Evolutionary conservation across 2,329 filamentous ascomycete species (phyloP), one percentile per base, ranked within the genome.

Genomic region (Colletotrichum simmondsii): DNA sequence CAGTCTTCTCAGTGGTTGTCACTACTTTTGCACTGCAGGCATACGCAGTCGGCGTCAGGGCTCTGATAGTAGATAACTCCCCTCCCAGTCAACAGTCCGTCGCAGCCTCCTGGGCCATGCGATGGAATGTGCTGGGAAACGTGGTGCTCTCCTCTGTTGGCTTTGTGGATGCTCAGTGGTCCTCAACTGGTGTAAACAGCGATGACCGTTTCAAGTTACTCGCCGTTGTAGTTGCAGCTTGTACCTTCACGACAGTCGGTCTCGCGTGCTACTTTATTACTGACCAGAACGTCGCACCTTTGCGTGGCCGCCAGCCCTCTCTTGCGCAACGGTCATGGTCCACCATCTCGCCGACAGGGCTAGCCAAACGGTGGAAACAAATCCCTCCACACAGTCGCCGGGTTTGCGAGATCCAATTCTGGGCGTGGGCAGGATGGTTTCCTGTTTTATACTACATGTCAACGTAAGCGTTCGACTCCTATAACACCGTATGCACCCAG

Each of bases 81-180:
- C 59, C 59, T 7, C 22, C 59, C 10, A 49, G 22, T 8, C 59
- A 62, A 37, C 59, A 62, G 42, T 16, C 49, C 3, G 14, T 22
- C n/a, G 59, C 59, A 24, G 37, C 35, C 8, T 37, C 59, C 26
- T 62, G 59, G 59, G 37, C 35, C 35, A 62, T 49, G 59, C 22
- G 59, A 19, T 62, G 59, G 59, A 62, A 62, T 12, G 59, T 49
- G 22, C 35, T 62, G 24, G 59, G 59, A 7, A 62, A 49, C 24
- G 42, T 62, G 14, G 22, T 26, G 22, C 37, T 62, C n/a, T 24
- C 59, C 2, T 26, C 22, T 19, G 22, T 62, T 7, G 59, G 59
- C 16, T 46, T 49, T 8, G n/a, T 49, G 12, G 22, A 49, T 28
- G 35, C 59, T 3, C 59, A 28, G 24, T 49, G 42, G 59, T 37